A percentile compares a stretch with the other conserved stretches of the same genome.
Evolutionary conservation across 1,139 yeast species (phyloP).

Genomic region (Magnusiomyces paraingens): DNA sequence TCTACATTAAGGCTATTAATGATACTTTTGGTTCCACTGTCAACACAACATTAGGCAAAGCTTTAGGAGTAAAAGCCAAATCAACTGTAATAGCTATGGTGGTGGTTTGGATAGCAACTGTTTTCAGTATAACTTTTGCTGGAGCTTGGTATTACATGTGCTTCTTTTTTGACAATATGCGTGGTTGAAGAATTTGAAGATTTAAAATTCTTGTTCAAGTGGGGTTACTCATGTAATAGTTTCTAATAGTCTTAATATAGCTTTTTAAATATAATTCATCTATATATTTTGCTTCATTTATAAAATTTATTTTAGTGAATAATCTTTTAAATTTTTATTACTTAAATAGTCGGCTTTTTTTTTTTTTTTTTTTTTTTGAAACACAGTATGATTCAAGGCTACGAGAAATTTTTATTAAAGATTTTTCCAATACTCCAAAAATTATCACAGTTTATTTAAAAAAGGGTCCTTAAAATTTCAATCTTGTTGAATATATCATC

Average conservation of each 20-base stretch:
- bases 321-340: not conserved
- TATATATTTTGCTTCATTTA: not conserved
- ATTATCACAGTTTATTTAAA: no score
- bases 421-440: no score
- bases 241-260: not conserved
- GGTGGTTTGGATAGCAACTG: not conserved
- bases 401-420: no score
- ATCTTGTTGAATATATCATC: no score
- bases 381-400: no score
- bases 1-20: not conserved
- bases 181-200: not conserved
- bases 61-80: not conserved
- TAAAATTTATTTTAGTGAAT: not conserved
- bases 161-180: slow-evolving; percentile 3
- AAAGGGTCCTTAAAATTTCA: no score
- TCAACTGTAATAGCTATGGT: not conserved
- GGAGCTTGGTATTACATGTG: not conserved
- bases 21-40: not conserved
- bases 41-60: not conserved
- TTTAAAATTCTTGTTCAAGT: no score
- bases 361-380: no score
- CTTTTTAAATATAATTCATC: not conserved
- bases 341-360: no score
- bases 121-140: not conserved
- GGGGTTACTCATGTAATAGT: no score